phyloP scores from a whole-genome alignment of 768 basidiomycete species.

The Phanerochaete carnosa region DNA sequence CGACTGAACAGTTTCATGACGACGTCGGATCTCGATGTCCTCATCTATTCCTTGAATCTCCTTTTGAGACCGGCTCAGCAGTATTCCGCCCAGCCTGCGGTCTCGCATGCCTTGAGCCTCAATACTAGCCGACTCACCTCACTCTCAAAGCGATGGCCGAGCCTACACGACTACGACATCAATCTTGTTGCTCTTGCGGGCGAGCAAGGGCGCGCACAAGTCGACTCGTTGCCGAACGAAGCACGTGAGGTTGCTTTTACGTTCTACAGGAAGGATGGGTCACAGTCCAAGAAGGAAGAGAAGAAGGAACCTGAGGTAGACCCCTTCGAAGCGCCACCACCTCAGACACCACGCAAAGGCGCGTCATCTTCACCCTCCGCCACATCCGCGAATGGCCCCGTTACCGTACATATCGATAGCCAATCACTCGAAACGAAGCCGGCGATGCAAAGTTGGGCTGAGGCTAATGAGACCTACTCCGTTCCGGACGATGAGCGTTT shows the following conservation, averaged over 20 bases:
- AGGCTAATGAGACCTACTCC: constrained; percentile 60
- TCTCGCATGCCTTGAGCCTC: constrained; percentile 78
- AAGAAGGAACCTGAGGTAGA: constrained; percentile 49
- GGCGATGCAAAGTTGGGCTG: constrained; percentile 75
- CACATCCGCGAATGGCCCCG: constrained; percentile 39
- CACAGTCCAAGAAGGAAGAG: constrained; percentile 15
- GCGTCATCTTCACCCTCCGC: constrained; percentile 27
- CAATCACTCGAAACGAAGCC: constrained; percentile 55
- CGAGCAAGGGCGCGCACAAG: constrained; percentile 44
- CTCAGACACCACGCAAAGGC: constrained; percentile 43
- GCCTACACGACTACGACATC: constrained; percentile 75
- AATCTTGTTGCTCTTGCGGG: constrained; percentile 72
- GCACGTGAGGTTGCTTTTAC: constrained; percentile 78
- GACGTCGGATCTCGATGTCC: constrained; percentile 85
- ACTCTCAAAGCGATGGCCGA: constrained; percentile 82
- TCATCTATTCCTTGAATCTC: constrained; percentile 79
- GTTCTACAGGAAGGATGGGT: constrained; percentile 66
- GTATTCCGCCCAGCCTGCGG: constrained; percentile 84
- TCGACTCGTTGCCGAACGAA: constrained; percentile 65
- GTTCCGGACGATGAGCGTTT: constrained; percentile 84
- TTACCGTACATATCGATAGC: constrained; percentile 61
- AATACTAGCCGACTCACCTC: constrained; percentile 78
- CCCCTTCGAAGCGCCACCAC: constrained; percentile 34
- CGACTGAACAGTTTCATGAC: constrained; percentile 85
- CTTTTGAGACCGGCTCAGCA: constrained; percentile 93